Evolutionary conservation across 352 stramenopile species (phyloP).

Genomic region (Elongisporangium prolatum): DNA sequence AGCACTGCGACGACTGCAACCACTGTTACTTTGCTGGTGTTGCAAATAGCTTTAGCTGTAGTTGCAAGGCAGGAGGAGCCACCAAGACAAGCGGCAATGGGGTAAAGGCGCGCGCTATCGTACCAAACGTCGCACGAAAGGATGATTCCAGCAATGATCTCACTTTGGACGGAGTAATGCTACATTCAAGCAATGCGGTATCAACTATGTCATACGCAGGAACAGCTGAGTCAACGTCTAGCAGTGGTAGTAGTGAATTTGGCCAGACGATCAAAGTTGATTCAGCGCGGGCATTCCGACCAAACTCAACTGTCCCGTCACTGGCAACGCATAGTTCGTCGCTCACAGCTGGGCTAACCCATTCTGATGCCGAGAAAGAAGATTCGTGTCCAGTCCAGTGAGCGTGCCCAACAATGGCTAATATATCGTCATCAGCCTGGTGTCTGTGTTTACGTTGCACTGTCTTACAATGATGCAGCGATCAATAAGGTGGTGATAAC

Average conservation of each 20-base stretch:
- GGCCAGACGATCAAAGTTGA: not conserved
- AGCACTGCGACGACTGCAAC: constrained; percentile 79
- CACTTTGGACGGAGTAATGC: constrained; percentile 1
- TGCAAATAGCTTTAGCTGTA: constrained; percentile 80
- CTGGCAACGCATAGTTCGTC: not conserved
- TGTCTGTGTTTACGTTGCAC: not conserved
- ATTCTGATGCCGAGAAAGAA: constrained; percentile 39
- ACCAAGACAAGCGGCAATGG: constrained; percentile 16
- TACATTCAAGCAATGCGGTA: not conserved
- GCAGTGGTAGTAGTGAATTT: not conserved
- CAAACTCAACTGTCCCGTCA: not conserved
- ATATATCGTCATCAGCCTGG: not conserved
- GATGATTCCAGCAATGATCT: constrained; percentile 1
- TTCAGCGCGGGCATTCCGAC: not conserved
- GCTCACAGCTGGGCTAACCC: constrained; percentile 23
- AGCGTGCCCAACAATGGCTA: constrained; percentile 5
- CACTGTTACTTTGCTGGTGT: constrained; percentile 85
- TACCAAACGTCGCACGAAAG: constrained; percentile 29
- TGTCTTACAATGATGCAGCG: constrained; percentile 1
- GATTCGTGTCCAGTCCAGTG: constrained; percentile 68
- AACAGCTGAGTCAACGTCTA: not conserved
- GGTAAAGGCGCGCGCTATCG: constrained; percentile 39
- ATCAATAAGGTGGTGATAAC: constrained; percentile 5
- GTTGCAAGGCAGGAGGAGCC: constrained; percentile 41
- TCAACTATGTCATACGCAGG: not conserved